Base-by-base conservation (phyloP, 441 rosid species). In the Bruguiera hainesii region DNA sequence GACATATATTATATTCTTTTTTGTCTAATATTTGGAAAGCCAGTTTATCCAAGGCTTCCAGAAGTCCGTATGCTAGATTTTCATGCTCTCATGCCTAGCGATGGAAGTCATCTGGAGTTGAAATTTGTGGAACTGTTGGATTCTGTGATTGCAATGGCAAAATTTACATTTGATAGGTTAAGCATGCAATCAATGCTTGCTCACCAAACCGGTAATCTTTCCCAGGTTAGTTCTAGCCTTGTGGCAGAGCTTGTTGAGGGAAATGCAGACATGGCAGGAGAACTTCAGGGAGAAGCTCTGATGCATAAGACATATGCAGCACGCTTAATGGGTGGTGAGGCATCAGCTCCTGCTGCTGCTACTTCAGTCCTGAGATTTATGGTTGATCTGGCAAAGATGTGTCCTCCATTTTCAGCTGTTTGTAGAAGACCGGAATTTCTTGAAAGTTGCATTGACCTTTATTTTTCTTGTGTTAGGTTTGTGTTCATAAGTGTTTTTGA, bases 231-330 rank as follows among this genome's bases (percentile, higher is more conserved):
- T 80, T 89, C 90, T 60, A 86, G 93, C 78, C 90, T 96, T 76
- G 89, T 87, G 65, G 93, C 98, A 76, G 97, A 96, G 79, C 96
- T 96, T 75, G 88, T 93, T 65, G 98, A 93, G 76, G 98, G 93
- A 68, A 81, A 87, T 78, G 82, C 84, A 60, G 98, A 96, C 81
- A 89, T 84, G 91, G 87, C 90, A 53, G 99, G 96, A 73, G 98
- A 91, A 81, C 97, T 96, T 80, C 99, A 93, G 82, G 99, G 98
- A 80, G 99, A 96, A 83, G 99, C 99, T 79, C 83, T 93, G 76
- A 96, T 96, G 99, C 99, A 96, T 75, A 96, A 96, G 86, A 96
- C 99, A 13, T 96, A 96, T 75, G 99, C 99, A 6, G 98, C 99
- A n/a, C 95, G 99, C 64, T 77, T 96, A 74, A 93, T 93, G 99